These are phyloP conservation scores for Geotrichum citri-aurantii DNA, from an alignment of 1,139 yeast genomes.

Conservation along the genomic window DNA sequence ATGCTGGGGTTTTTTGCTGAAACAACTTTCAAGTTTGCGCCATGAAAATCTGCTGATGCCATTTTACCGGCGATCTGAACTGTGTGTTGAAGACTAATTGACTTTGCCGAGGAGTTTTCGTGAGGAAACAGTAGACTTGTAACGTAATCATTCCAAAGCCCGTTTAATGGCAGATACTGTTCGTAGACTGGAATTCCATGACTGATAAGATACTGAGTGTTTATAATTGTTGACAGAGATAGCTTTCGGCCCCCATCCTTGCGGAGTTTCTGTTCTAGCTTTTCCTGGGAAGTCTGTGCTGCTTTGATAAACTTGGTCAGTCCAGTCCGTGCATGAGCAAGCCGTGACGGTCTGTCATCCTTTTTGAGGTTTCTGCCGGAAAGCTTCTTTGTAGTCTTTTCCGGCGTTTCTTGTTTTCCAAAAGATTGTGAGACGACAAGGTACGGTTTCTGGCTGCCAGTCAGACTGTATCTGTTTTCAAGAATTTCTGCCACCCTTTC, in stretches of 20 bases:
- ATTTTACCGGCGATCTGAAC: conserved; percentile 40
- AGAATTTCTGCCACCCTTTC: conserved; percentile 46
- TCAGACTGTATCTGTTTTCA: conserved; percentile 49
- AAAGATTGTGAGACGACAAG: conserved; percentile 46
- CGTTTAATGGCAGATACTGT: conserved; percentile 48
- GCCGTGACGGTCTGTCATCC: conserved; percentile 1
- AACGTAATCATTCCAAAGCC: conserved; percentile 60
- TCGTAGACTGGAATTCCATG: conserved; percentile 47
- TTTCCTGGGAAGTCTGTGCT: conserved; percentile 14
- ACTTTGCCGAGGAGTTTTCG: conserved; percentile 17
- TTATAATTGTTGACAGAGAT: conserved; percentile 4
- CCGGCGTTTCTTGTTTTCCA: conserved; percentile 23
- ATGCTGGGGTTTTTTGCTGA: conserved; percentile 53
- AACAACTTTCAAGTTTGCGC: conserved; percentile 58
- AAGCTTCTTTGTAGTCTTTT: neutral
- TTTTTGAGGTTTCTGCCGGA: neutral
- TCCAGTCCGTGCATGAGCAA: conserved; percentile 13
- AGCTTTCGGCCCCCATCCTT: neutral
- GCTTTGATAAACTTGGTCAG: conserved; percentile 18
- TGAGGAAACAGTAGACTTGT: conserved; percentile 42
- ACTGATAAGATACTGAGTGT: neutral
- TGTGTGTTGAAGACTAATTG: conserved; percentile 18
- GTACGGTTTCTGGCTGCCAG: conserved; percentile 57
- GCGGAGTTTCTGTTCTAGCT: neutral
- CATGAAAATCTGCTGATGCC: conserved; percentile 79